A percentile compares a stretch with the other conserved stretches of the same genome.
Evolutionary conservation across 345 rosid species (phyloP).

Genomic region (Eutrema yunnanense): DNA sequence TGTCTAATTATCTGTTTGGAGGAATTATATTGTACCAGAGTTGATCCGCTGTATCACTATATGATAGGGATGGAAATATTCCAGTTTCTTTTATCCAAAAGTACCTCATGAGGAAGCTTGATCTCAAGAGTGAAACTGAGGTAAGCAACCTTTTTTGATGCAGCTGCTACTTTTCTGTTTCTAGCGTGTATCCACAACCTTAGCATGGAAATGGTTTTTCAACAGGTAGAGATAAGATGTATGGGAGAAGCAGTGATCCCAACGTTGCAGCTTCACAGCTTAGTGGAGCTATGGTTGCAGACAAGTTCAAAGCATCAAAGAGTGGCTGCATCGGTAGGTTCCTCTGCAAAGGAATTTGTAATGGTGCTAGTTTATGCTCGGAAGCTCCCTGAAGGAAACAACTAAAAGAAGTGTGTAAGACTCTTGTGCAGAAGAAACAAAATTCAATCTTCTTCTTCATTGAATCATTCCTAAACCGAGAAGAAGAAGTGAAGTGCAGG

Average conservation of each 20-base stretch:
- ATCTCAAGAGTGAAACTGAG: constrained; percentile 74
- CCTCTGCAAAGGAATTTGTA: constrained; percentile 86
- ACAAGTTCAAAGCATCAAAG: constrained; percentile 51
- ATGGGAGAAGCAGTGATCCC: constrained; percentile 80
- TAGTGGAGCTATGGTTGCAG: constrained; percentile 76
- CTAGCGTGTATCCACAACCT: neutral
- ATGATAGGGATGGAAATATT: constrained; percentile 73
- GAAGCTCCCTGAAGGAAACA: constrained; percentile 34
- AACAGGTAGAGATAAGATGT: constrained; percentile 83
- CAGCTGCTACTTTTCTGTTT: neutral
- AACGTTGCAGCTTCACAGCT: constrained; percentile 50
- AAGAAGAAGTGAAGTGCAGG: neutral
- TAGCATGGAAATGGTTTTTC: neutral
- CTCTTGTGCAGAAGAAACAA: constrained; percentile 10
- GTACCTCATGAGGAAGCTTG: constrained; percentile 80
- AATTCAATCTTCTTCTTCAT: neutral
- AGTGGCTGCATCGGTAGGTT: constrained; percentile 56
- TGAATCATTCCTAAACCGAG: neutral
- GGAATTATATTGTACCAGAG: neutral
- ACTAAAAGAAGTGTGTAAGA: constrained; percentile 6
- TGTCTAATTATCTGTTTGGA: neutral
- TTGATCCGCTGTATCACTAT: constrained; percentile 2
- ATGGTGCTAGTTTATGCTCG: constrained; percentile 82
- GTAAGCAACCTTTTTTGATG: constrained; percentile 31
- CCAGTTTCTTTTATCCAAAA: constrained; percentile 82